These are phyloP conservation scores for Sporopachydermia lactativora DNA, from an alignment of 805 yeast species.

Conservation along the genomic window DNA sequence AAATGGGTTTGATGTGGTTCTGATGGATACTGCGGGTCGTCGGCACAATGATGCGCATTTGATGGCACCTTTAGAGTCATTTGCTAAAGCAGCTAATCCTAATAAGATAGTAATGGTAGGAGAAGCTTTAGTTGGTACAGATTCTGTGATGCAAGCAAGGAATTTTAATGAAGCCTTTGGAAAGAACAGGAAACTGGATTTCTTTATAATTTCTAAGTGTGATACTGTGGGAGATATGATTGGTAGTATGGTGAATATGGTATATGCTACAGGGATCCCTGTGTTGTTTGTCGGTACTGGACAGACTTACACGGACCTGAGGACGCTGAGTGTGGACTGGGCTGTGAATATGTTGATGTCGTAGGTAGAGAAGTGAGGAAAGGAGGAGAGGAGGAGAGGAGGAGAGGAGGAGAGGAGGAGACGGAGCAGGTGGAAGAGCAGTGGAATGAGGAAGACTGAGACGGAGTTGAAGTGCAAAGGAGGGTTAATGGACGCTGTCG, in stretches of 20 bases:
- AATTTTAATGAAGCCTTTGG: conserved; percentile 94
- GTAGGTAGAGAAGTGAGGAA: conserved; percentile 22
- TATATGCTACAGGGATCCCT: conserved; percentile 90
- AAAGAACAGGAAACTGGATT: conserved; percentile 63
- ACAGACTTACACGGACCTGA: conserved; percentile 87
- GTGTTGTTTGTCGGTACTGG: conserved; percentile 94
- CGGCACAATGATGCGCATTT: conserved; percentile 88
- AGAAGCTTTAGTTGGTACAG: conserved; percentile 95
- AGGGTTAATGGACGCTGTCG: too few species aligned
- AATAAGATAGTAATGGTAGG: conserved; percentile 98
- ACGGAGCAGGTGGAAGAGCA: too few species aligned
- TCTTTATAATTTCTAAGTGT: conserved; percentile 85
- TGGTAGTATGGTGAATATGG: conserved; percentile 96
- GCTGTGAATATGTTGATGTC: conserved; percentile 78
- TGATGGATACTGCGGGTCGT: conserved; percentile 96
- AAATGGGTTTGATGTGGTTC: conserved; percentile 64
- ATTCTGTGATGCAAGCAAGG: conserved; percentile 87
- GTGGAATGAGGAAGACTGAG: too few species aligned
- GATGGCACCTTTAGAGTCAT: conserved; percentile 91
- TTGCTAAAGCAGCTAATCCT: conserved; percentile 91
- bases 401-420: too few species aligned
- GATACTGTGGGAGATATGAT: conserved; percentile 96
- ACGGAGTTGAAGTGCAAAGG: too few species aligned
- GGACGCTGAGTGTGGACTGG: conserved; percentile 83
- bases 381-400: conserved; percentile 27